Base-by-base conservation (phyloP, 1,284 basidiomycete genomes). In the Thecaphora frezii region DNA sequence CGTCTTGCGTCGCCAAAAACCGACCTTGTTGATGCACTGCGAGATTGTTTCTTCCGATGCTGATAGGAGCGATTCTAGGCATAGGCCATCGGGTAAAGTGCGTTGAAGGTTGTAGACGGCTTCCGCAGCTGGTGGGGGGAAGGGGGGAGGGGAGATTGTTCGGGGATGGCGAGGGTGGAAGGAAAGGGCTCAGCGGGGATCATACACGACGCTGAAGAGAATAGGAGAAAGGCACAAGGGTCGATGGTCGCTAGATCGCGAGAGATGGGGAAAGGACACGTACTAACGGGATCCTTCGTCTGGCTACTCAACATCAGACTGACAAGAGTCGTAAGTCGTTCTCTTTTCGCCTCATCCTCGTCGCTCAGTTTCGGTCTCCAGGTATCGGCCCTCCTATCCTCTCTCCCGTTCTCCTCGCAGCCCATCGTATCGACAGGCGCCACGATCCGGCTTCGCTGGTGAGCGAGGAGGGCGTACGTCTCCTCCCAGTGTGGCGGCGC, bases 1-100 rank as follows among this genome's bases (percentile, higher is more conserved):
- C 1, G 91, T 89, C 80, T 97, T 97, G 44, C 89, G 82, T 19
- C 89, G 83, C 90, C 92, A 96, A 75, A 97, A 96, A 0, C 93
- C 91, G 3, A 96, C 92, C 81, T 93, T 93, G 49, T 83, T 84
- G 56, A 97, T 94, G 7, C 89, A 87, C 0, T 84, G 82, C 1
- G 87, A 83, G 25, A 98, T 87, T 3, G 81, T 79, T 2, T 81
- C 77, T 2, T 87, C 84, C 5, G 87, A 83, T 0, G 91, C 88
- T 0, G 81, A 81, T 8, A 91, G 81, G 16, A 97, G 76, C 0
- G 84, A 86, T n/a, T 87, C 83, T 1, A 96, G 82, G 0, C 87
- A 88, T 19, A 98, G 79, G 2, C 86, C 88, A 1, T 90, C 89
- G 0, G 89, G 88, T 0, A 98, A 79, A 0, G 85, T 85, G 0